Evolutionary conservation across 1,139 yeast genomes (phyloP), one percentile per base, ranked within the genome.

Genomic region (Candida sp.): DNA sequence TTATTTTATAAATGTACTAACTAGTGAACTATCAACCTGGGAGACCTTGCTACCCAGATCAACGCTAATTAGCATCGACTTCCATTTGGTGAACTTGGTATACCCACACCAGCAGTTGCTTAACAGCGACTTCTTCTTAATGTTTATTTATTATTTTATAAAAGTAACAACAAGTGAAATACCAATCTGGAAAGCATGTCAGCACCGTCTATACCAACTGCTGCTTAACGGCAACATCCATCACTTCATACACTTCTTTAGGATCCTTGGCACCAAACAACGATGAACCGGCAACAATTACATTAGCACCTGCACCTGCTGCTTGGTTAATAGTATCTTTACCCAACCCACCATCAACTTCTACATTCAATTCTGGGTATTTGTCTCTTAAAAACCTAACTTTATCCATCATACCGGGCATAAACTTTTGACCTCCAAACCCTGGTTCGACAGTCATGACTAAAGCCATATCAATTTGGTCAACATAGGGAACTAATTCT

Each of bases 401-500:
- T 68, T 93, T 93, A 49, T 95, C 88, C 98, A 93, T 91, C 97
- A 91, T 91, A 49, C 84, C 87, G 12, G 81, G 73, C 97, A 88
- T 90, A 73, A 93, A 95, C 64, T 86, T 87, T 67, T 93, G 99
- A 40, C 99, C 99, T 32, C 99, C 99, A 60, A 93, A 93, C 1
- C 99, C 99, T 6, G 99, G 99, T 66, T 93, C 99, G 37, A 93
- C 99, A 3, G 99, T 93, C 99, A 93, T 95, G 42, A 93, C 85
- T 49, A 93, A 75, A 6, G 90, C 93, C 96, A 93, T 87, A 63
- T 95, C 98, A 54, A 93, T 73, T 51, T 81, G 71, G 44, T 85
- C 84, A 29, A 84, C 95, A 52, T 88, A 68, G 25, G 88, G 93
- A 57, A 75, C 84, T 40, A 91, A 76, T 3, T 81, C 96, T 48